Percentiles rank a stretch among this genome's conserved stretches.
Evolutionary conservation across 306 rosid genomes (phyloP).

Genomic region (Dalbergia oliveri): DNA sequence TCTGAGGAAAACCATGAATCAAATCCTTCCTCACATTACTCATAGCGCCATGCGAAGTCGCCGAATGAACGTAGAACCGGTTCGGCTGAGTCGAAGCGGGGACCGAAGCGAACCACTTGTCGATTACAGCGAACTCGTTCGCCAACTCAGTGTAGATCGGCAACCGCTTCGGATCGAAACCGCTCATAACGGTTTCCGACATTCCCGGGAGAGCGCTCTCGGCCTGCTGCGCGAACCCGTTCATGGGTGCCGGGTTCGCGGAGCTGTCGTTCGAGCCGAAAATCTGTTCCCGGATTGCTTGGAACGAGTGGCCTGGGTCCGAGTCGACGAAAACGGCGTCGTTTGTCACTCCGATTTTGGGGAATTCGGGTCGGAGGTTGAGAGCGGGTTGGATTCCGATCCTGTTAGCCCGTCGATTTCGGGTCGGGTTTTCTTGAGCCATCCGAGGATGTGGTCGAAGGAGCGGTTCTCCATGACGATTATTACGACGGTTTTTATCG

Average conservation of each 20-base stretch:
- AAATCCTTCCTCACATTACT: constrained; percentile 87
- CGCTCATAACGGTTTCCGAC: constrained; percentile 82
- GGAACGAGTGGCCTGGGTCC: constrained; percentile 93
- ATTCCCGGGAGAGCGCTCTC: constrained; percentile 47
- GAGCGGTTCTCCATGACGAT: constrained; percentile 95
- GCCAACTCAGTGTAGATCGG: constrained; percentile 78
- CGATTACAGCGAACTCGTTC: constrained; percentile 71
- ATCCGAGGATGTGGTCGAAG: constrained; percentile 88
- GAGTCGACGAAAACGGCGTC: constrained; percentile 76
- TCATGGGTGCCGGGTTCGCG: constrained; percentile 68
- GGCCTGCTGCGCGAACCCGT: constrained; percentile 93
- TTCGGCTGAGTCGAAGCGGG: constrained; percentile 96
- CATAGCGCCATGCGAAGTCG: constrained; percentile 93
- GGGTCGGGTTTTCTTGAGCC: constrained; percentile 82
- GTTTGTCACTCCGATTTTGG: constrained; percentile 55
- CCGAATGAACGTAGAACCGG: constrained; percentile 92
- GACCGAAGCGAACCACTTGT: constrained; percentile 91
- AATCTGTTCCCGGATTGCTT: constrained; percentile 87
- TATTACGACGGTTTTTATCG: constrained; percentile 82
- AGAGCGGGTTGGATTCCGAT: constrained; percentile 69
- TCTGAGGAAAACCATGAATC: constrained; percentile 85
- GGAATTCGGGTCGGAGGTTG: constrained; percentile 51
- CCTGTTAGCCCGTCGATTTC: constrained; percentile 84
- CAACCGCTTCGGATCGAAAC: constrained; percentile 70
- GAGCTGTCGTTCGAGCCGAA: constrained; percentile 74